Base-by-base conservation (phyloP, 805 yeast species). In the Saccharomyces kudriavzevii region DNA sequence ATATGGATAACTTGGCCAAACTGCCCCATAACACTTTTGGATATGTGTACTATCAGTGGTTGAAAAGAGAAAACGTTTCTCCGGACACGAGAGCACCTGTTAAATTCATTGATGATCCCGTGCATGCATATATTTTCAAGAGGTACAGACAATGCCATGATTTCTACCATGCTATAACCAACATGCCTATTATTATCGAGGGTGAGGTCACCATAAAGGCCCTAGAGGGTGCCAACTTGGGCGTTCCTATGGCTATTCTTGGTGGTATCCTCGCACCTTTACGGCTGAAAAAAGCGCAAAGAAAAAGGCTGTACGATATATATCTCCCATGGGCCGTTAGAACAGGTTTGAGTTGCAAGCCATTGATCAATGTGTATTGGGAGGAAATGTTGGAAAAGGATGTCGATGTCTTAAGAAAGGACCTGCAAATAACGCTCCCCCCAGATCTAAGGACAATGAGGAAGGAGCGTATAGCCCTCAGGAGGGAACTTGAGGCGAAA, bases 71-170 rank as follows among this genome's bases (percentile, higher is more conserved):
- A 69, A 90, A 92, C 1, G 96, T 89, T 0, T 84, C 94, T 3
- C 97, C 97, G 1, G 99, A 94, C 66, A 91, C 96, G 0, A 77
- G 99, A 61, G 90, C 85, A 2, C 85, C 89, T 1, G 98, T 94
- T 9, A 82, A 81, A 56, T 94, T 81, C 70, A 89, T 94, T 46
- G 91, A 88, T 58, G 90, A 94, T 65, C 91, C 88, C 47, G 95
- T 89, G 63, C 79, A 89, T 59, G 97, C 97, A 0, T 94, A 85
- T 65, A 85, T 92, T n/a, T 89, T 84, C 75, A 95, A 89, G 68
- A 75, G 99, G 61, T 94, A 92, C 67, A 80, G 99, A 51, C 98
- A 94, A 67, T 91, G 97, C 66, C 99, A 94, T 65, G 99, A 94
- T 66, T 94, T 94, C 64, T 92, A 90, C 66, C 99, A 94, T 66